These are phyloP conservation scores for Yarrowia yakushimensis DNA, from an alignment of 805 yeast species.

Conservation along the genomic window DNA sequence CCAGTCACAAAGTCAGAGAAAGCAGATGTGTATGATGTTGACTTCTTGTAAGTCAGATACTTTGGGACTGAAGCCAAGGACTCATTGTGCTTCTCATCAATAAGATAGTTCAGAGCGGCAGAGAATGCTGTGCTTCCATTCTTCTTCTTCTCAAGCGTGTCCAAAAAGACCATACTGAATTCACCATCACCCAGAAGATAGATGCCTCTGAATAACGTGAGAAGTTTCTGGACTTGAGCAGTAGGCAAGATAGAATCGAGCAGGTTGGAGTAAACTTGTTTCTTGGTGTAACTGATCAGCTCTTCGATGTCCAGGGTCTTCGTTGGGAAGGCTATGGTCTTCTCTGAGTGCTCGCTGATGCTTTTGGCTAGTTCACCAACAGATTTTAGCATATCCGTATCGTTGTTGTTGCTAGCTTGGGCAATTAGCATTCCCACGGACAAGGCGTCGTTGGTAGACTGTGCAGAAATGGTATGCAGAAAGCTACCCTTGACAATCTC, in stretches of 20 bases:
- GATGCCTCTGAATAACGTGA: slow-evolving; percentile 1
- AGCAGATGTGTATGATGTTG: background rate
- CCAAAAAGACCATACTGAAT: slow-evolving; percentile 14
- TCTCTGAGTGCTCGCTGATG: background rate
- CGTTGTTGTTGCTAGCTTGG: background rate
- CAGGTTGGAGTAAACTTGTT: background rate
- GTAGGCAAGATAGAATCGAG: background rate
- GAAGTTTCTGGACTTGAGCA: background rate
- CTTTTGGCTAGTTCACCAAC: background rate
- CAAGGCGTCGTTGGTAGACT: slow-evolving; percentile 21
- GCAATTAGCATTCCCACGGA: slow-evolving; percentile 14
- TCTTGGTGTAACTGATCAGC: background rate
- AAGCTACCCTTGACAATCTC: slow-evolving; percentile 16
- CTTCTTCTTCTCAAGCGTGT: background rate
- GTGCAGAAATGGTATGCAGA: slow-evolving; percentile 18
- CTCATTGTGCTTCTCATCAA: slow-evolving; percentile 9
- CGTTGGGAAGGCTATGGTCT: background rate
- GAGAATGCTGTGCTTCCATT: background rate
- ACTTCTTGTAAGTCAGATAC: background rate
- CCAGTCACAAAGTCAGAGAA: slow-evolving; percentile 30
- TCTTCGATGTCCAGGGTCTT: background rate
- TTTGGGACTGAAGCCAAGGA: background rate
- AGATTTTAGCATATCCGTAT: background rate
- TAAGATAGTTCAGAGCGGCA: background rate
- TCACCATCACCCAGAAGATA: slow-evolving; percentile 8